Evolutionary conservation across 768 basidiomycete genomes (phyloP), one percentile per base, ranked within the genome.

Genomic region (Leccinum variicolor): DNA sequence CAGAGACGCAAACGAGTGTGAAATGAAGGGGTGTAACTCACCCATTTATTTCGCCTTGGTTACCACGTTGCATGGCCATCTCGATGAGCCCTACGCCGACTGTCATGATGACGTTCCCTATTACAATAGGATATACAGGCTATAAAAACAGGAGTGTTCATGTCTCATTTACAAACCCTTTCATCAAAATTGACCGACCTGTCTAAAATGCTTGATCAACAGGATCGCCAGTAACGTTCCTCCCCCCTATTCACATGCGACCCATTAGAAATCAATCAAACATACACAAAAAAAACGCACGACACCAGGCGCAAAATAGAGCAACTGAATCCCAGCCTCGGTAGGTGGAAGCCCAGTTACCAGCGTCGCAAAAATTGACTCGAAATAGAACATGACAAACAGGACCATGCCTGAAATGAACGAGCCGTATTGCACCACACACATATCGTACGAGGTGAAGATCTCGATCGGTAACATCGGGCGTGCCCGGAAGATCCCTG

Each of bases 301-400:
- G 62, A 79, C 61, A 43, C 81, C 81, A 11, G 82, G 81, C 1
- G 79, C 72, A 55, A 82, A 80, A 63, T 76, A 82, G n/a, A 82
- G 63, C n/a, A 82, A 59, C 62, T 82, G 80, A 26, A 75, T 68
- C 33, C 81, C 82, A 21, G 78, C 72, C 46, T 73, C 65, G 19
- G 69, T 65, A n/a, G 79, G 65, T 13, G 74, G 68, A 29, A 73
- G 64, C 6, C 76, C 77, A 26, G 68, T 67, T n/a, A 79, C 80
- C 63, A 80, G 70, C 21, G 74, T 75, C 67, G 79, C 76, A 67
- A 83, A 82, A 52, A 82, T 79, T 0, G 81, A 73, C 45, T 82
- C 72, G 59, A 83, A 82, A 64, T 83, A 83, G 66, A 82, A 81
- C 73, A 77, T 76, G 51, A 79, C 79, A 56, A 81, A 69, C 74